Percentiles rank a stretch among this genome's conserved stretches.
Conservation (phyloP, 768 basidiomycete genomes). For the Polyporus arcularius region DNA sequence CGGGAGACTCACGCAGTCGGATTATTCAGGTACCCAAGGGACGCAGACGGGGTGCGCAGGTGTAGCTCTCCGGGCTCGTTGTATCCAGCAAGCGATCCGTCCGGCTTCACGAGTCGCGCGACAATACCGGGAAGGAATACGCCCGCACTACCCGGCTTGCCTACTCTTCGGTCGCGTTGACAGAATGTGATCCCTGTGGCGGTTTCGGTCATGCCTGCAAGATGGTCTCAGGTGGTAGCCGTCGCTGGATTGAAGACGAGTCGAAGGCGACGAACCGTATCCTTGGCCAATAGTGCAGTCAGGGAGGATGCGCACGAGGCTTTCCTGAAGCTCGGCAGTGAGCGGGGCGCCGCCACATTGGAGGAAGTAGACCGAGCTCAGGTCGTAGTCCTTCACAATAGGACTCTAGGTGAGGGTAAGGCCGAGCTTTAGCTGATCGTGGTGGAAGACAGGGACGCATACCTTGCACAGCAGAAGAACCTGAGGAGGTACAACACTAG, state of each 20-base stretch:
- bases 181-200: slow-evolving; percentile 51
- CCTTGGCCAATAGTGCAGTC: slow-evolving; percentile 23
- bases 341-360: slow-evolving; percentile 61
- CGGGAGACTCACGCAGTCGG: too few relatives aligned
- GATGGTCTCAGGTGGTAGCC: too few relatives aligned
- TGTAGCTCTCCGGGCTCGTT: slow-evolving; percentile 66
- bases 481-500: slow-evolving; percentile 58
- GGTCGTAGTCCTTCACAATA: slow-evolving; percentile 49
- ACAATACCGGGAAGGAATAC: slow-evolving; percentile 56
- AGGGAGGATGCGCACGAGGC: slow-evolving; percentile 28
- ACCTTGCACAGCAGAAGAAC: slow-evolving; percentile 51
- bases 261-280: slow-evolving; percentile 27
- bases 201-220: slow-evolving; percentile 53
- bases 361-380: slow-evolving; percentile 46
- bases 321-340: slow-evolving; percentile 48
- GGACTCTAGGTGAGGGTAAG: slow-evolving; percentile 41
- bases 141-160: slow-evolving; percentile 57
- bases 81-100: slow-evolving; percentile 55
- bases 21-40: slow-evolving; percentile 60
- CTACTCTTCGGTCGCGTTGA: slow-evolving; percentile 43
- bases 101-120: slow-evolving; percentile 57
- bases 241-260: background rate
- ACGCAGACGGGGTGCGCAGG: slow-evolving; percentile 60
- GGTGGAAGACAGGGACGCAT: background rate
- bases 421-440: background rate